phyloP scores from a whole-genome alignment of 331 rosid species.

The Malus hybrid region DNA sequence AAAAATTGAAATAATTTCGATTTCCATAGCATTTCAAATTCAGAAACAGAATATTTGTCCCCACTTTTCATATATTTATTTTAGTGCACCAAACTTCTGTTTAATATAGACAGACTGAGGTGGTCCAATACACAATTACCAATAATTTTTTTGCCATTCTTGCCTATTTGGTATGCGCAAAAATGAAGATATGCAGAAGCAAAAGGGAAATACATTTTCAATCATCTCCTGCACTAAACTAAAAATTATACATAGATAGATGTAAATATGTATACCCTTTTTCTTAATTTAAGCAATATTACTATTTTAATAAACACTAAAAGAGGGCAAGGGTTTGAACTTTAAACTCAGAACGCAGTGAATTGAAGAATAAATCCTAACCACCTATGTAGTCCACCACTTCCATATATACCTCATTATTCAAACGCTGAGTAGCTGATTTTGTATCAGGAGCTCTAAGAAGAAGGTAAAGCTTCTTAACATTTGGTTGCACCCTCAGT shows the following conservation, averaged over 20 bases:
- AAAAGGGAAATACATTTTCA: not conserved
- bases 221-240: not conserved
- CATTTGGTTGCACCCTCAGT: conserved; percentile 76
- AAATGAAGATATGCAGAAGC: not conserved
- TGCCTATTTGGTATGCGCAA: not conserved
- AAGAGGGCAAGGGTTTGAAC: too few relatives aligned
- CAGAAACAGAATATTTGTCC: not conserved
- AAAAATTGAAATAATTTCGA: not conserved
- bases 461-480: conserved; percentile 73
- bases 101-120: too few relatives aligned
- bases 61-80: not conserved
- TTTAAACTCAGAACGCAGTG: too few relatives aligned
- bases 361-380: too few relatives aligned
- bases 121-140: too few relatives aligned
- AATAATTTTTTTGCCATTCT: not conserved
- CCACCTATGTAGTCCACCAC: too few relatives aligned
- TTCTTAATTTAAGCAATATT: too few relatives aligned
- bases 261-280: too few relatives aligned
- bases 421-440: conserved; percentile 53
- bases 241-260: too few relatives aligned
- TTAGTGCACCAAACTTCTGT: too few relatives aligned
- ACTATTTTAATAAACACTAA: too few relatives aligned
- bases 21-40: not conserved
- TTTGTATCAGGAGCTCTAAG: conserved; percentile 51
- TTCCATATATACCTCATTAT: conserved; percentile 38